These are phyloP conservation scores for Dissoconium aciculare DNA, from an alignment of 2,329 filamentous ascomycete species.

Conservation along the genomic window DNA sequence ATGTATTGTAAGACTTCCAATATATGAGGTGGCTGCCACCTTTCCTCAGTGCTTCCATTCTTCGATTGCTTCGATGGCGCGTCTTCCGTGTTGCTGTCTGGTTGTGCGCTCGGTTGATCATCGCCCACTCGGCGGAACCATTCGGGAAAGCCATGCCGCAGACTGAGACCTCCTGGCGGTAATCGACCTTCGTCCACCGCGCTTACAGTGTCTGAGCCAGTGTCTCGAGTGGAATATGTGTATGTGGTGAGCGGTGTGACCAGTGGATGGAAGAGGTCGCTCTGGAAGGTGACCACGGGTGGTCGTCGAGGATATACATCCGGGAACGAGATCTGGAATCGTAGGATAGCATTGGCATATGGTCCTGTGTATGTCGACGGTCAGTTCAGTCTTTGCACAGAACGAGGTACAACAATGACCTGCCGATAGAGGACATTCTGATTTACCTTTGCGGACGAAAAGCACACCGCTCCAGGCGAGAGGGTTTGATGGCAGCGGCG, in stretches of 20 bases:
- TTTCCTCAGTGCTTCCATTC: slow-evolving; percentile 3
- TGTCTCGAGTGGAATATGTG: slow-evolving; percentile 69
- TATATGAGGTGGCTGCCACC: slow-evolving; percentile 19
- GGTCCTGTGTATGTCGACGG: slow-evolving; percentile 45
- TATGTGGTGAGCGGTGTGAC: slow-evolving; percentile 89
- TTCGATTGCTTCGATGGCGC: not conserved
- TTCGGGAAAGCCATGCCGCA: slow-evolving; percentile 75
- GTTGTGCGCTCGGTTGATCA: not conserved
- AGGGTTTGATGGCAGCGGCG: slow-evolving; percentile 64
- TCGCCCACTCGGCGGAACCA: slow-evolving; percentile 47
- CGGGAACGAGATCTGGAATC: slow-evolving; percentile 82
- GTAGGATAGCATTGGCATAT: slow-evolving; percentile 72
- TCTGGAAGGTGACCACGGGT: slow-evolving; percentile 74
- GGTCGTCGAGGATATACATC: slow-evolving; percentile 62
- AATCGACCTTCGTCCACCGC: slow-evolving; percentile 70
- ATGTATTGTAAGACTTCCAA: slow-evolving; percentile 63
- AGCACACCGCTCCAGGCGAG: slow-evolving; percentile 80
- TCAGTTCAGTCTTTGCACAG: not conserved
- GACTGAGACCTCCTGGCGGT: slow-evolving; percentile 76
- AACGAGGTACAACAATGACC: not conserved
- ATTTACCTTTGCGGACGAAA: slow-evolving; percentile 71
- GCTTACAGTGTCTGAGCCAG: slow-evolving; percentile 62
- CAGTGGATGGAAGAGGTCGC: slow-evolving; percentile 88
- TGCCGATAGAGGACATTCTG: not conserved
- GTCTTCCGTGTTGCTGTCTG: slow-evolving; percentile 2